Base-by-base conservation (phyloP, 768 basidiomycete genomes). In the Kwoniella mangroviensis region DNA sequence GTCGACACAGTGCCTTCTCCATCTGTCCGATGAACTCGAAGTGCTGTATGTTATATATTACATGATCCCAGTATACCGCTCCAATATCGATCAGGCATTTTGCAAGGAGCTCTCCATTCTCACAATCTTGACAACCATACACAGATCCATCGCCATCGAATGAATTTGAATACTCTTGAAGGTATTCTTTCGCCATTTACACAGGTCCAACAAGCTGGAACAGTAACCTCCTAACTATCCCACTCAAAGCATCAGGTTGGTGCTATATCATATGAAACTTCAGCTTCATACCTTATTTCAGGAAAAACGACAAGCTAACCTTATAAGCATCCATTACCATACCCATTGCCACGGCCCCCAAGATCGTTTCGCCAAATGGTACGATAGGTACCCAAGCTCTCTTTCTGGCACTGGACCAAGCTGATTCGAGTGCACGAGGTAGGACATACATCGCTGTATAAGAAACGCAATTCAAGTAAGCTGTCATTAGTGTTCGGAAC, bases 401-500 rank as follows among this genome's bases (percentile, higher is more conserved):
- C 15, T 91, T 91, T 26, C 91, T 83, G 10, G 90, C 88, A 79
- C 89, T 88, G 0, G 90, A 86, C 94, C 94, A 98, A n/a, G 88
- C 88, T 64, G 92, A 92, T 85, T 98, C 94, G 43, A 98, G 82
- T 0, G 88, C 92, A 81, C 94, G 92, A 4, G 96, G 96, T 26
- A 98, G 84, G 40, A 85, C 83, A 61, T 83, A 81, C 75, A 81
- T 79, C 1, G 82, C 80, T 79, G 34, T 17, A n/a, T 11, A 1
- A 3, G 51, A 26, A 49, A 57, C 21, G 17, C 22, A 2, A 52
- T 57, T 21, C 19, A 24, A 24, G 66, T 72, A 51, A 73, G 63
- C 61, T 67, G 49, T 10, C 24, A 26, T 58, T 28, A 10, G 1
- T 41, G 40, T 24, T 28, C 19, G 24, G 4, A n/a, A 0, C 9